A percentile compares a stretch with the other conserved stretches of the same genome.
Conservation (phyloP, 2,329 filamentous ascomycete species). For the Fusarium circinatum region DNA sequence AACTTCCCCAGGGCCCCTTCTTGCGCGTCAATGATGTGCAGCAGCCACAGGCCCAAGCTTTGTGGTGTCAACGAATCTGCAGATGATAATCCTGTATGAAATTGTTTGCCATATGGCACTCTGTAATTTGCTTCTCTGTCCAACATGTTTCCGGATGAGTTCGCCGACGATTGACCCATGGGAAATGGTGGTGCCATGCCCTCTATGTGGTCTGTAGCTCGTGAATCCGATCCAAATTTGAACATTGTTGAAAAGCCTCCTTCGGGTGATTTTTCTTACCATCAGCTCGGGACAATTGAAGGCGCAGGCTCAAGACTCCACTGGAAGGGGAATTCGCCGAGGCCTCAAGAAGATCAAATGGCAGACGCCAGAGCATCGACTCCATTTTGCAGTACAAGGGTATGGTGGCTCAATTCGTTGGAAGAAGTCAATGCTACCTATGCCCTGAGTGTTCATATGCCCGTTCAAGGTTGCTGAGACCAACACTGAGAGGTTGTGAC, state of each 20-base stretch:
- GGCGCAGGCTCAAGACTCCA: slow-evolving; percentile 11
- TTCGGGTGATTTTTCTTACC: slow-evolving; percentile 26
- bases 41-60: slow-evolving; percentile 43
- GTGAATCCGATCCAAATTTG: background rate
- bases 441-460: slow-evolving; percentile 2
- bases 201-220: slow-evolving; percentile 19
- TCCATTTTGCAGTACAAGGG: slow-evolving; percentile 19
- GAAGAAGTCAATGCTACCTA: background rate
- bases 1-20: slow-evolving; percentile 38
- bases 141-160: slow-evolving; percentile 7
- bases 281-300: slow-evolving; percentile 30
- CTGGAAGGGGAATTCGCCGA: slow-evolving; percentile 16
- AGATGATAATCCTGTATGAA: slow-evolving; percentile 27
- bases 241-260: slow-evolving; percentile 12
- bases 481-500: background rate
- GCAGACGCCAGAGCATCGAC: background rate
- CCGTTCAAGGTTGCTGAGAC: background rate
- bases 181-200: slow-evolving; percentile 14
- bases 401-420: slow-evolving; percentile 9
- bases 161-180: slow-evolving; percentile 15
- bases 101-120: slow-evolving; percentile 25
- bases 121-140: slow-evolving; percentile 26
- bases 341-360: background rate
- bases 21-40: slow-evolving; percentile 43
- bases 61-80: slow-evolving; percentile 21